Percentiles rank a stretch among this genome's conserved stretches.
Evolutionary conservation across 2,329 filamentous ascomycete genomes (phyloP).

Genomic region (Stagonosporopsis cucurbitacearum): DNA sequence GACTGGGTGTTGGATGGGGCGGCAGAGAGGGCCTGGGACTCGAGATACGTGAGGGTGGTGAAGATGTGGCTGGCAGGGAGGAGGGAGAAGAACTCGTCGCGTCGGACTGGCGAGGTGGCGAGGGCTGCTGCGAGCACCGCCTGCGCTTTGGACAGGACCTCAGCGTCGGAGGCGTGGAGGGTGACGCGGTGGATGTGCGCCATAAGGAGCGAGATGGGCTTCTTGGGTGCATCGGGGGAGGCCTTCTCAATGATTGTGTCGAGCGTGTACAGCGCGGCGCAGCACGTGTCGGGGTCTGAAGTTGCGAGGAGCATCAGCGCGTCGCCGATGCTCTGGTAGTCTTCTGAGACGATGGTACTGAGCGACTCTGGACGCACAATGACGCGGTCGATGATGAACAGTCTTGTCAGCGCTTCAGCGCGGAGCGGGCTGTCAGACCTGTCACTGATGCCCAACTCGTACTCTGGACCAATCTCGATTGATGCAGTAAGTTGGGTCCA

Average conservation of each 20-base stretch:
- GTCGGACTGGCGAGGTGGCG: conserved; percentile 3
- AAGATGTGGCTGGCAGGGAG: conserved; percentile 22
- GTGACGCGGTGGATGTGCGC: conserved; percentile 30
- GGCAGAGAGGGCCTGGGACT: conserved; percentile 34
- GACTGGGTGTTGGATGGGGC: conserved; percentile 43
- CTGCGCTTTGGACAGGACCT: conserved; percentile 43
- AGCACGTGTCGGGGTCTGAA: conserved; percentile 38
- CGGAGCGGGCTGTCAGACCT: conserved; percentile 25
- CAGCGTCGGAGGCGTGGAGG: conserved; percentile 27
- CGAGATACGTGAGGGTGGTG: conserved; percentile 30
- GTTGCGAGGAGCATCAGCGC: conserved; percentile 32
- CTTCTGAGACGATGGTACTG: conserved; percentile 18
- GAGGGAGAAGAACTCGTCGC: conserved; percentile 26
- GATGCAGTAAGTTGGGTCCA: conserved; percentile 29
- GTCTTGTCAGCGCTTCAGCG: conserved; percentile 28
- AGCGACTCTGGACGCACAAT: conserved; percentile 29
- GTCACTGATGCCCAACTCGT: conserved; percentile 19
- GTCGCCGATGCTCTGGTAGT: conserved; percentile 32
- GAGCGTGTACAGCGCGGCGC: conserved; percentile 31
- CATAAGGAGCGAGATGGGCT: conserved; percentile 30
- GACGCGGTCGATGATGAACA: conserved; percentile 35
- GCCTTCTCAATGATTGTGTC: conserved; percentile 24
- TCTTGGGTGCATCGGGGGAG: conserved; percentile 11
- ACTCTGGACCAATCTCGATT: conserved; percentile 31
- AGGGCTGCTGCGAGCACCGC: conserved; percentile 33